These are phyloP conservation scores for Helotiales sp. DNA, from an alignment of 2,329 filamentous ascomycete species.

Conservation along the genomic window DNA sequence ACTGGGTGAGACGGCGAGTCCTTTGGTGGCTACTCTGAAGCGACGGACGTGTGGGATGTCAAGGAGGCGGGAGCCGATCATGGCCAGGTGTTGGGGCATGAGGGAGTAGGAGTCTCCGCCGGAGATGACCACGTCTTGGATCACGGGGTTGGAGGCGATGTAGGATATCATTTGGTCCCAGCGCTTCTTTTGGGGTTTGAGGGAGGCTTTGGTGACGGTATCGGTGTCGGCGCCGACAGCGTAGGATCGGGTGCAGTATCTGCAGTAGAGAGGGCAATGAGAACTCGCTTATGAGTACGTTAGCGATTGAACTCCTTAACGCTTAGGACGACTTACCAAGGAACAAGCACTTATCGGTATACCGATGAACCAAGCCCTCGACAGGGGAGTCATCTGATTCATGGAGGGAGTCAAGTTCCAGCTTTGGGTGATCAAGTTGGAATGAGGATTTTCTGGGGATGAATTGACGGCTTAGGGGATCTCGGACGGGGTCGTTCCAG, in stretches of 20 bases:
- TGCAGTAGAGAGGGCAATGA: slow-evolving; percentile 63
- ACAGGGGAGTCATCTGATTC: slow-evolving; percentile 58
- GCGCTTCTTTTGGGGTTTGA: slow-evolving; percentile 42
- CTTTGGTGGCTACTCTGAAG: slow-evolving; percentile 63
- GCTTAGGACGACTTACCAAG: slow-evolving; percentile 45
- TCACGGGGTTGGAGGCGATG: slow-evolving; percentile 48
- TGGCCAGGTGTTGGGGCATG: slow-evolving; percentile 48
- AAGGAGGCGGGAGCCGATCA: slow-evolving; percentile 57
- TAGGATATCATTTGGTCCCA: slow-evolving; percentile 59
- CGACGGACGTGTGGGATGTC: slow-evolving; percentile 57
- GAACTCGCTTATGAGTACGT: slow-evolving; percentile 47
- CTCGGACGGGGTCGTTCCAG: slow-evolving; percentile 58
- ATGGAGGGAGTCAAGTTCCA: slow-evolving; percentile 58
- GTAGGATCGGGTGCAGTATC: slow-evolving; percentile 62
- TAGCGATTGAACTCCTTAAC: neutral
- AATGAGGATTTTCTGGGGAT: slow-evolving; percentile 55
- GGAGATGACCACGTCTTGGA: slow-evolving; percentile 62
- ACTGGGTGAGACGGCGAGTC: slow-evolving; percentile 57
- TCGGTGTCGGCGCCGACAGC: slow-evolving; percentile 56
- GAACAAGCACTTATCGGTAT: slow-evolving; percentile 62
- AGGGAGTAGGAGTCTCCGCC: slow-evolving; percentile 63
- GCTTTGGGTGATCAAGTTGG: slow-evolving; percentile 52
- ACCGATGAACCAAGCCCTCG: slow-evolving; percentile 60
- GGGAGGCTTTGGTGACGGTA: slow-evolving; percentile 46
- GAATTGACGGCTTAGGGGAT: slow-evolving; percentile 62